Base-by-base conservation (phyloP, 768 basidiomycete genomes). In the Tricholoma terreum region DNA sequence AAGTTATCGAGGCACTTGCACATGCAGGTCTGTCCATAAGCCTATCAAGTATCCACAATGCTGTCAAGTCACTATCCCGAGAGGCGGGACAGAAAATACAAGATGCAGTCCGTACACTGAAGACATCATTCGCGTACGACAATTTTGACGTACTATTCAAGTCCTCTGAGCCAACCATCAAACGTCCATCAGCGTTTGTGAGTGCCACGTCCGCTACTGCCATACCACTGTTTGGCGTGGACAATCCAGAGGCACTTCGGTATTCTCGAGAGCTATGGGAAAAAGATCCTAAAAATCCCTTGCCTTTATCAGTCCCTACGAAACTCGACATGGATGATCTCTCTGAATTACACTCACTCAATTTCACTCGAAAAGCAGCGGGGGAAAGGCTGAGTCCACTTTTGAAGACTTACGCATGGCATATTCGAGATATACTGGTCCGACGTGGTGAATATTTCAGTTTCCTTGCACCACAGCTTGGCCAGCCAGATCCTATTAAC, bases 131-230 rank as follows among this genome's bases (percentile, higher is more conserved):
- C 38, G 68, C 69, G 6, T 77, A 73, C 21, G 72, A 78, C 54
- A 77, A 78, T 58, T 72, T 77, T 38, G 73, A 78, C 54, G 61
- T 76, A 5, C 58, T 70, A 31, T 62, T 75, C 31, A 65, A 70
- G 43, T 31, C 48, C 1, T 17, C 56, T 1, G 55, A 63, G 19
- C 70, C 69, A 0, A 72, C 69, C 0, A 56, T 69, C 0, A 70
- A 78, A 38, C 61, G 62, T 2, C n/a, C 49, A 40, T n/a, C 58
- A 31, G 58, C 50, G 1, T 58, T 74, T 10, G 48, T 61, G 3
- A 68, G 70, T 60, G 51, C 69, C 10, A 74, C 73, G 4, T 71
- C 75, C 1, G 72, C 61, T 1, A 58, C 59, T 0, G 22, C 68
- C 2, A 54, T 74, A 19, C 65, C 50, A 9, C 61, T 75, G 6